Conservation (phyloP, 2,329 filamentous ascomycete genomes). For the Capronia coronata region DNA sequence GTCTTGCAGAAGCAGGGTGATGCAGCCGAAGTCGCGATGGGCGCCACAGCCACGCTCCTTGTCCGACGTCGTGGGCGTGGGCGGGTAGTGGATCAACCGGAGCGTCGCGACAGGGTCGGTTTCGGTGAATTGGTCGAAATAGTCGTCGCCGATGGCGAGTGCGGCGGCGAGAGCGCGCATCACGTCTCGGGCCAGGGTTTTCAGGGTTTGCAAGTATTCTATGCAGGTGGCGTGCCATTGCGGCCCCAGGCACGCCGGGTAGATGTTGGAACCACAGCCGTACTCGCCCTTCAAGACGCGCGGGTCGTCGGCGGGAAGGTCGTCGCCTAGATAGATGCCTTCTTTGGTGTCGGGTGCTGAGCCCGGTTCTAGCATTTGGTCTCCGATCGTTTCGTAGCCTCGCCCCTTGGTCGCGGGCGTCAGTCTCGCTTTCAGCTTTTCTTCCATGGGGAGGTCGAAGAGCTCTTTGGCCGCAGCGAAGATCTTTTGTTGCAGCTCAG, state of each 20-base stretch:
- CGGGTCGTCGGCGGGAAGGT: constrained; percentile 9
- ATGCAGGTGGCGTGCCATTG: constrained; percentile 13
- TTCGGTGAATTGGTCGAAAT: constrained; percentile 27
- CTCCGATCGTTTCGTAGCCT: constrained; percentile 38
- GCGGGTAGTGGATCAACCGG: constrained; percentile 29
- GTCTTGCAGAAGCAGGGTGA: constrained; percentile 33
- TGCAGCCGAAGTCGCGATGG: constrained; percentile 33
- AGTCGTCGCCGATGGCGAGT: constrained; percentile 19
- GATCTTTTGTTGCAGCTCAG: constrained; percentile 36
- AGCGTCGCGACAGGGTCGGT: constrained; percentile 26
- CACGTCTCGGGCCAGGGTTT: constrained; percentile 20
- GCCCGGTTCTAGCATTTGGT: constrained; percentile 18
- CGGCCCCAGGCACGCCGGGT: neutral
- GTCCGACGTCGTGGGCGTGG: constrained; percentile 13
- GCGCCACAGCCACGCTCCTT: constrained; percentile 27
- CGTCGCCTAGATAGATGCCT: constrained; percentile 15
- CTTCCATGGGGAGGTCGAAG: constrained; percentile 40
- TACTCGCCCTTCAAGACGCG: constrained; percentile 5
- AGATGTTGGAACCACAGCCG: constrained; percentile 8
- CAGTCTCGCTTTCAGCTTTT: constrained; percentile 26
- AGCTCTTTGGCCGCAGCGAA: constrained; percentile 40
- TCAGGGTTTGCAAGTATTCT: constrained; percentile 20
- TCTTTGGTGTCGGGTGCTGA: constrained; percentile 21
- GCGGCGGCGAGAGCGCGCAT: constrained; percentile 20
- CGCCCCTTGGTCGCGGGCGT: constrained; percentile 23